Evolutionary conservation across 202 grass and related monocot species (phyloP).

Genomic region (Cymbopogon flexuosus): DNA sequence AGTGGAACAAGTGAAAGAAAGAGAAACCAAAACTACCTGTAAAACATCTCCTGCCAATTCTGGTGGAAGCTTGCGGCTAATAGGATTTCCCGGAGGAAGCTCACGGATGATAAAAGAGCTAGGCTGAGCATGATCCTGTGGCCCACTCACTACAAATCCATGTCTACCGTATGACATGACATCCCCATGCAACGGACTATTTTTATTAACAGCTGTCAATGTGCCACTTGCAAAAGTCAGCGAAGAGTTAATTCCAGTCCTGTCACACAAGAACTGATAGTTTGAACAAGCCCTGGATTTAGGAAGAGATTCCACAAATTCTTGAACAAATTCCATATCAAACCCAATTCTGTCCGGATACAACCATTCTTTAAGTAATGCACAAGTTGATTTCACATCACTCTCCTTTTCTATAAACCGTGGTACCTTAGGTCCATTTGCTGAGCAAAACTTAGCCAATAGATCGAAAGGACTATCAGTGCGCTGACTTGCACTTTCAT

Average conservation of each 20-base stretch:
- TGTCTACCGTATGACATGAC: conserved; percentile 44
- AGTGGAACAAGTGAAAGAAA: conserved; percentile 30
- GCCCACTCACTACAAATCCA: conserved; percentile 29
- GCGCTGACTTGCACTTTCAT: conserved; percentile 39
- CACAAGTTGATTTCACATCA: conserved; percentile 60
- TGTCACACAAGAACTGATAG: conserved; percentile 71
- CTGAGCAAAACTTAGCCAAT: conserved; percentile 70
- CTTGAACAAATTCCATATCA: conserved; percentile 82
- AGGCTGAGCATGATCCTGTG: conserved; percentile 39
- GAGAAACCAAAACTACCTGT: conserved; percentile 58
- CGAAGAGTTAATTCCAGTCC: conserved; percentile 50
- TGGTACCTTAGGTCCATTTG: conserved; percentile 41
- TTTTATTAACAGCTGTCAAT: conserved; percentile 53
- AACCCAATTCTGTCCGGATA: conserved; percentile 76
- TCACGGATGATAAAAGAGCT: conserved; percentile 37
- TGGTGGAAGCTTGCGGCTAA: conserved; percentile 71
- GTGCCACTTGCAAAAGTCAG: conserved; percentile 72
- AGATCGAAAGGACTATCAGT: conserved; percentile 35
- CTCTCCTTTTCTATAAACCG: conserved; percentile 50
- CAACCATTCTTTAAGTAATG: conserved; percentile 78
- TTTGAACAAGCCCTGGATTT: conserved; percentile 53
- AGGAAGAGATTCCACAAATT: conserved; percentile 94
- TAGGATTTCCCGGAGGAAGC: conserved; percentile 60
- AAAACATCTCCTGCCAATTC: conserved; percentile 81
- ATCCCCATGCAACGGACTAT: conserved; percentile 42